Percentiles rank a stretch among this genome's conserved stretches.
Evolutionary conservation across 202 grass and related monocot genomes (phyloP).

Genomic region (Digitaria exilis): DNA sequence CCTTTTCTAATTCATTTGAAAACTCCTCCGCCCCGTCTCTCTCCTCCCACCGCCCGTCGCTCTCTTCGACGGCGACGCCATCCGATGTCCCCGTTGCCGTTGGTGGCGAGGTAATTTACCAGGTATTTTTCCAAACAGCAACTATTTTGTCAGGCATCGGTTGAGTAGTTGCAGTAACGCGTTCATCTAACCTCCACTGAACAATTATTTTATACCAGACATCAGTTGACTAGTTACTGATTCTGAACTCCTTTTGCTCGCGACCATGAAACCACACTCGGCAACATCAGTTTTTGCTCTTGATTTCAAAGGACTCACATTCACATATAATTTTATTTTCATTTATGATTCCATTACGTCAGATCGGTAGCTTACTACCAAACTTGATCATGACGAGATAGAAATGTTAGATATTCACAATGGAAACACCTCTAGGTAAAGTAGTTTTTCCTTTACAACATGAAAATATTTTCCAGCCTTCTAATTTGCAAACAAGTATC

Average conservation of each 20-base stretch:
- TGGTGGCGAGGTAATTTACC: too few relatives aligned
- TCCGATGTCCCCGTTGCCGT: too few relatives aligned
- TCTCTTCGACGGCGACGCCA: background rate
- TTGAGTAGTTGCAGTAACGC: too few relatives aligned
- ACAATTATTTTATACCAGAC: background rate
- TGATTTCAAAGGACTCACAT: background rate
- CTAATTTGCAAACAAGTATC: background rate
- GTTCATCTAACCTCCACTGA: background rate
- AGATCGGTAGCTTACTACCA: background rate
- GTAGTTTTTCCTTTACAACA: background rate
- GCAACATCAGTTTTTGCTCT: background rate
- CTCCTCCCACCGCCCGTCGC: too few relatives aligned
- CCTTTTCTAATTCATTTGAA: too few relatives aligned
- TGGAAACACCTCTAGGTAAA: background rate
- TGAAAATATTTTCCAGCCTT: background rate
- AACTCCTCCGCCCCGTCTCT: too few relatives aligned
- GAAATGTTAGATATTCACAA: background rate
- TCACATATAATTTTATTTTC: background rate
- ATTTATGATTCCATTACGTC: background rate
- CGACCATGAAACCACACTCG: background rate
- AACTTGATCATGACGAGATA: background rate
- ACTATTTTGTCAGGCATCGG: too few relatives aligned
- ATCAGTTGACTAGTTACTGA: too few relatives aligned
- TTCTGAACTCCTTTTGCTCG: background rate
- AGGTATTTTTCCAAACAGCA: too few relatives aligned